A percentile compares a stretch with the other conserved stretches of the same genome.
Conservation (phyloP, 495 filamentous ascomycete genomes). For the Staphylotrichum tortipilum region DNA sequence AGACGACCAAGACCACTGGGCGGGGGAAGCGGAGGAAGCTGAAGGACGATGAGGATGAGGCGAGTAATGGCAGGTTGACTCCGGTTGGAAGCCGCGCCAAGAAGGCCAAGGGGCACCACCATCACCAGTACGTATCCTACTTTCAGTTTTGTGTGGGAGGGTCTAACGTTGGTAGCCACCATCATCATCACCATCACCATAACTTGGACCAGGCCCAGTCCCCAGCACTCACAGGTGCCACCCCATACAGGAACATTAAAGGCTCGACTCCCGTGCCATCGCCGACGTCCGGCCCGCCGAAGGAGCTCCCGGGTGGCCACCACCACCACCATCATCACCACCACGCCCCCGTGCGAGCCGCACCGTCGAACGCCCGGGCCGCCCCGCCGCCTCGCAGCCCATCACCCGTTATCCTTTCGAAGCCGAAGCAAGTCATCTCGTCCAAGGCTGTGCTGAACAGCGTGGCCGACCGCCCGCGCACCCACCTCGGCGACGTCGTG, state of each 20-base stretch:
- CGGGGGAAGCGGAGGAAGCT: conserved; percentile 51
- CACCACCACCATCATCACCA: conserved; percentile 34
- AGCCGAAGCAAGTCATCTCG: conserved; percentile 54
- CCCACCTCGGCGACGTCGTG: conserved; percentile 61
- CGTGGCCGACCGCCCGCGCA: conserved; percentile 59
- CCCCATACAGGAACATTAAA: conserved; percentile 36
- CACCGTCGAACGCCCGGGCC: conserved; percentile 19
- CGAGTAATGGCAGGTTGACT: conserved; percentile 46
- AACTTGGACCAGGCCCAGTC: conserved; percentile 52
- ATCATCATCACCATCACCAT: conserved; percentile 71
- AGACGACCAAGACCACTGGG: conserved; percentile 22
- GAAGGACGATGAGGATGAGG: conserved; percentile 56
- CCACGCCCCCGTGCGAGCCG: conserved; percentile 22
- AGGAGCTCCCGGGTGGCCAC: conserved; percentile 31
- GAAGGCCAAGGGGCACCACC: conserved; percentile 55
- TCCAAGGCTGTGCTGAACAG: conserved; percentile 60
- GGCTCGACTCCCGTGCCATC: conserved; percentile 46
- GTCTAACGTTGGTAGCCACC: conserved; percentile 48
- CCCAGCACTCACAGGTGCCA: conserved; percentile 32
- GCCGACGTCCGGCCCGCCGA: conserved; percentile 41
- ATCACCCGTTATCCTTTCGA: conserved; percentile 39
- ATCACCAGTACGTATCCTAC: conserved; percentile 47
- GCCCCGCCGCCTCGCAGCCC: conserved; percentile 36
- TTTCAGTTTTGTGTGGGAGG: neutral
- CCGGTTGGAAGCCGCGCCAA: conserved; percentile 48